Percentiles rank a stretch among this genome's conserved stretches.
Evolutionary conservation across 2,329 filamentous ascomycete genomes (phyloP).

Genomic region (Beauveria scarabaeidicola): DNA sequence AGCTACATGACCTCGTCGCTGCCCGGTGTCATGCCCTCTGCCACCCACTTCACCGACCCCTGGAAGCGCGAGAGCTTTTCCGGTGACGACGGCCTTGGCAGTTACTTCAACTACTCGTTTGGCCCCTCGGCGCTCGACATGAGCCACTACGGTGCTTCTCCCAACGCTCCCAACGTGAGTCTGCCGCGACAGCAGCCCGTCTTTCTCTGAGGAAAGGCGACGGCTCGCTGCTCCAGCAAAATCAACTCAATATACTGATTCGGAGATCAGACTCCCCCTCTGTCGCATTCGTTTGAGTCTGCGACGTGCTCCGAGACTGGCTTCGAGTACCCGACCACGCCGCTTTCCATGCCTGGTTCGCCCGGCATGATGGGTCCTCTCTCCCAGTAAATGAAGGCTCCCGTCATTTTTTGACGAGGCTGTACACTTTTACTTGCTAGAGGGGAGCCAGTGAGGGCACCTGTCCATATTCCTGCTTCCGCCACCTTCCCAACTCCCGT

Average conservation of each 20-base stretch:
- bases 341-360: conserved; percentile 64
- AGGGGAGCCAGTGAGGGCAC: background rate
- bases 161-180: conserved; percentile 70
- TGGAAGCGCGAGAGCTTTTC: conserved; percentile 58
- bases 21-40: conserved; percentile 53
- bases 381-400: conserved; percentile 17
- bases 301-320: conserved; percentile 52
- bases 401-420: background rate
- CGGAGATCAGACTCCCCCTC: conserved; percentile 61
- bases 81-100: conserved; percentile 48
- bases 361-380: conserved; percentile 41
- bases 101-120: conserved; percentile 63
- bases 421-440: conserved; percentile 1
- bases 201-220: conserved; percentile 15
- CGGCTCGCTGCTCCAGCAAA: conserved; percentile 30
- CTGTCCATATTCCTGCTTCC: conserved; percentile 6
- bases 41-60: conserved; percentile 54
- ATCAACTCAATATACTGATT: conserved; percentile 40
- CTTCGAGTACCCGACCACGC: conserved; percentile 60
- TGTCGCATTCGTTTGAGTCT: conserved; percentile 65
- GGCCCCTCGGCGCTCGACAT: conserved; percentile 59
- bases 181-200: conserved; percentile 14
- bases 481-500: background rate
- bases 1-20: conserved; percentile 46
- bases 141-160: conserved; percentile 51